Percentiles rank a stretch among this genome's conserved stretches.
Evolutionary conservation across 139 green algal species (phyloP).

Genomic region (Chlamydomonas applanata): DNA sequence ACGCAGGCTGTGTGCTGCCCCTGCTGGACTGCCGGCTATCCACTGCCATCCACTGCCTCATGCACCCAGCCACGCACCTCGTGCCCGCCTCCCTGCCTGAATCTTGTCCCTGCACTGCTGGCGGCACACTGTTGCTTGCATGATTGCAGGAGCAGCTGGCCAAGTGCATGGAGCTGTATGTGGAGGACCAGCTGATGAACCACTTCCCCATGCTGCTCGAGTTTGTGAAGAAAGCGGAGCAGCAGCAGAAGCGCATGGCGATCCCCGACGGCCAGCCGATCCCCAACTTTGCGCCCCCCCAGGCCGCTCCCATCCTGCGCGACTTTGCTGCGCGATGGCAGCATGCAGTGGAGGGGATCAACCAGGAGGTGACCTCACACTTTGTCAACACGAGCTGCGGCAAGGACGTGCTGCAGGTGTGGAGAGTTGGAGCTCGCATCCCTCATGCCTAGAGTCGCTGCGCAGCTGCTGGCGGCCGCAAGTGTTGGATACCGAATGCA

Average conservation of each 20-base stretch:
- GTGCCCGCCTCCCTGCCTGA: too few relatives aligned
- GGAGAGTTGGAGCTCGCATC: too few relatives aligned
- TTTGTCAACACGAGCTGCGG: slow-evolving; percentile 43
- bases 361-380: slow-evolving; percentile 67
- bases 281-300: slow-evolving; percentile 49
- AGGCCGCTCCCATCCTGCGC: slow-evolving; percentile 42
- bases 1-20: too few relatives aligned
- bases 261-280: slow-evolving; percentile 59
- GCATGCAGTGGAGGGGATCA: slow-evolving; percentile 72
- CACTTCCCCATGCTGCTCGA: slow-evolving; percentile 75
- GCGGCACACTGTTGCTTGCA: too few relatives aligned
- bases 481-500: too few relatives aligned
- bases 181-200: slow-evolving; percentile 78
- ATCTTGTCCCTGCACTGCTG: too few relatives aligned
- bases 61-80: too few relatives aligned
- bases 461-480: too few relatives aligned
- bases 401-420: slow-evolving; percentile 72
- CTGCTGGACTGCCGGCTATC: too few relatives aligned
- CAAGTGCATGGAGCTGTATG: slow-evolving; percentile 70
- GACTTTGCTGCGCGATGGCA: slow-evolving; percentile 71
- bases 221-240: slow-evolving; percentile 79
- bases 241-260: slow-evolving; percentile 45
- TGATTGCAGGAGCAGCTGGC: slow-evolving; percentile 67
- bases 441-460: too few relatives aligned
- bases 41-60: too few relatives aligned